Evolutionary conservation across 768 basidiomycete genomes (phyloP).

Genomic region (Xerocomellus dryophilus): DNA sequence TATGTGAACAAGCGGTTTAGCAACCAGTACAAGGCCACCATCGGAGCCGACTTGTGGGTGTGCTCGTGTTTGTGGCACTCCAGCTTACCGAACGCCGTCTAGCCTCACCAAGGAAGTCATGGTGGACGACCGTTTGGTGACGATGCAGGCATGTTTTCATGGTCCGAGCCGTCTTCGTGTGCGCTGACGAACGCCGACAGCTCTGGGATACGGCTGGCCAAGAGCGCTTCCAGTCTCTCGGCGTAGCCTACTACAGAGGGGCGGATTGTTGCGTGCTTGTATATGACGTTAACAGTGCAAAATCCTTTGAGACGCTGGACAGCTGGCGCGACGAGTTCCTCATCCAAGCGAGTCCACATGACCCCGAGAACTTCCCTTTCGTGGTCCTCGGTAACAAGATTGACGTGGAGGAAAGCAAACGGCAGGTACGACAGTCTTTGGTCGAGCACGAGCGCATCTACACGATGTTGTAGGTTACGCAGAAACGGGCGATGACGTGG

Average conservation of each 20-base stretch:
- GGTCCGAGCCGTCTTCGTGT: not conserved
- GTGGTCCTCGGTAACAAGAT: slow-evolving; percentile 99
- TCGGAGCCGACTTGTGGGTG: slow-evolving; percentile 92
- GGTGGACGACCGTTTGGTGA: slow-evolving; percentile 96
- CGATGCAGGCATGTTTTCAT: slow-evolving; percentile 80
- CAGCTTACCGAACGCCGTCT: slow-evolving; percentile 10
- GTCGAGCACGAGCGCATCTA: not conserved
- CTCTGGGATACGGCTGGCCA: slow-evolving; percentile 99
- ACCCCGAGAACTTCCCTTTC: slow-evolving; percentile 99
- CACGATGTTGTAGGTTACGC: slow-evolving; percentile 67
- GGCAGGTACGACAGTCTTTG: slow-evolving; percentile 61
- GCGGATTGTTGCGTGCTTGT: slow-evolving; percentile 99
- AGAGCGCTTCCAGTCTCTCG: slow-evolving; percentile 98
- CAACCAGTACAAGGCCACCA: slow-evolving; percentile 99
- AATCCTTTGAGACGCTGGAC: slow-evolving; percentile 97
- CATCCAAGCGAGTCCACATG: slow-evolving; percentile 97
- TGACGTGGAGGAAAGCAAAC: slow-evolving; percentile 97
- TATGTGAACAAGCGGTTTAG: slow-evolving; percentile 99
- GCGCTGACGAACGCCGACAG: slow-evolving; percentile 40
- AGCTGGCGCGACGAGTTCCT: slow-evolving; percentile 99
- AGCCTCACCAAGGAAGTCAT: slow-evolving; percentile 98
- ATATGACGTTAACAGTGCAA: slow-evolving; percentile 97
- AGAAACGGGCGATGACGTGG: slow-evolving; percentile 99
- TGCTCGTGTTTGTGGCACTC: slow-evolving; percentile 7
- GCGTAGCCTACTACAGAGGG: slow-evolving; percentile 98